These are phyloP conservation scores for Erigeron canadensis DNA, from an alignment of 129 eudicot species.

Conservation along the genomic window DNA sequence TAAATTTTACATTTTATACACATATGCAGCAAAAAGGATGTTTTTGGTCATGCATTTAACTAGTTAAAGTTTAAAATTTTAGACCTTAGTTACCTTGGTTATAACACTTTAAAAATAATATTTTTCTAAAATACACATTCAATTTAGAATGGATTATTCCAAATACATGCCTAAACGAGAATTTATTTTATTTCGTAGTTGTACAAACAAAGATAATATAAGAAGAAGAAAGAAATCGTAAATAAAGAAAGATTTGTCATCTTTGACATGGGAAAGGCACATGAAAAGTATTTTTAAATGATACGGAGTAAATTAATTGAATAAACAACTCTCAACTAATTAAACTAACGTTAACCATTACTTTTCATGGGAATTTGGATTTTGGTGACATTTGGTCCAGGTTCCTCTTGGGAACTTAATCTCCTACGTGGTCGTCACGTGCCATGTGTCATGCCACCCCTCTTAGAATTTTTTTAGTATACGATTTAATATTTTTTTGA, in stretches of 20 bases:
- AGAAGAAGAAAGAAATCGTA: conserved; percentile 1
- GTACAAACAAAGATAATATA: background rate
- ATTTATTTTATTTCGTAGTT: no score
- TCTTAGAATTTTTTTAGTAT: background rate
- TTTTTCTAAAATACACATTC: no score
- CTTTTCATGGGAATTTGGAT: conserved; percentile 36
- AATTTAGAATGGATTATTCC: no score
- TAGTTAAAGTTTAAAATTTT: no score
- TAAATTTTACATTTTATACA: no score
- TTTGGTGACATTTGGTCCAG: conserved; percentile 39
- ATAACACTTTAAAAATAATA: no score
- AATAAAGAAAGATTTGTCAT: conserved; percentile 16
- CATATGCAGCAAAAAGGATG: no score
- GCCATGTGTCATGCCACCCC: conserved; percentile 34
- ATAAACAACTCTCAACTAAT: conserved; percentile 17
- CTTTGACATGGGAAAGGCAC: conserved; percentile 22
- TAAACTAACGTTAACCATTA: conserved; percentile 32
- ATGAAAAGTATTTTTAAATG: background rate
- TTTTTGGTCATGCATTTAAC: no score
- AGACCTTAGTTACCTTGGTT: no score
- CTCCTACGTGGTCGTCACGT: conserved; percentile 38
- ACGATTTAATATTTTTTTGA: background rate
- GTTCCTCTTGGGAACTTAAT: conserved; percentile 32
- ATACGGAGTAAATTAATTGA: no score
- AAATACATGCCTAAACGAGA: no score